Conservation (phyloP, 208 protist species). For the Leishmania aethiopica region DNA sequence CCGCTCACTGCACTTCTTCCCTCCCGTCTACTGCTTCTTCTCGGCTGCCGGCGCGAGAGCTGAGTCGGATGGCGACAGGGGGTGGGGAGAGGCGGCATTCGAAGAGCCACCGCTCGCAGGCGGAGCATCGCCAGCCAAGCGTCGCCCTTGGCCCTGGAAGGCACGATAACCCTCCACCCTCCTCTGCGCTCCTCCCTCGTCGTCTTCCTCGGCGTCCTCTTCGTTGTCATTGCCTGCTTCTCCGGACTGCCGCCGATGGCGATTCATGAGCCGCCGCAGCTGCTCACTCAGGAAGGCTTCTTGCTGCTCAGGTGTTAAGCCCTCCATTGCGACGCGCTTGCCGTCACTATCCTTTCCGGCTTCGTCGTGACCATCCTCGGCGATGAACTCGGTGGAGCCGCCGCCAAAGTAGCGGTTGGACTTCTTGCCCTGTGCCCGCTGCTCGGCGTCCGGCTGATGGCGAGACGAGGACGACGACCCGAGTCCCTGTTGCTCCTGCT, state of each 20-base stretch:
- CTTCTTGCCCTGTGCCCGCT: slow-evolving; percentile 36
- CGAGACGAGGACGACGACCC: slow-evolving; percentile 1
- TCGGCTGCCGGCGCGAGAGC: not conserved
- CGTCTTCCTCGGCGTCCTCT: slow-evolving; percentile 5
- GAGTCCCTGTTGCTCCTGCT: slow-evolving; percentile 18
- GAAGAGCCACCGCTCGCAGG: not conserved
- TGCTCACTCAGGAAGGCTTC: slow-evolving; percentile 23
- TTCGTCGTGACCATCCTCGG: slow-evolving; percentile 18
- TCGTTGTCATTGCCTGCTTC: slow-evolving; percentile 2
- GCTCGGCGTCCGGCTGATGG: slow-evolving; percentile 21
- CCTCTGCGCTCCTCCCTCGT: not conserved
- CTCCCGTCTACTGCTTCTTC: not conserved
- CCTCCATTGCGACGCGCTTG: not conserved
- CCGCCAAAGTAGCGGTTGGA: slow-evolving; percentile 73
- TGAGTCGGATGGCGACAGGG: not conserved
- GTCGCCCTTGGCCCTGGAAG: slow-evolving; percentile 29
- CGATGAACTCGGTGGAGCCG: slow-evolving; percentile 59
- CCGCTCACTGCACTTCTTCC: not conserved
- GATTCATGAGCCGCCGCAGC: slow-evolving; percentile 25
- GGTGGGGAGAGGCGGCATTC: not conserved
- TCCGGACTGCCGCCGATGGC: slow-evolving; percentile 10
- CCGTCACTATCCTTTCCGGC: not conserved
- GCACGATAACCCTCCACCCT: not conserved
- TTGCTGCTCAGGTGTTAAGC: slow-evolving; percentile 17
- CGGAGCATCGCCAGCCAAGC: slow-evolving; percentile 18